phyloP scores from a whole-genome alignment of 345 rosid species.

The Syzygium jambos region DNA sequence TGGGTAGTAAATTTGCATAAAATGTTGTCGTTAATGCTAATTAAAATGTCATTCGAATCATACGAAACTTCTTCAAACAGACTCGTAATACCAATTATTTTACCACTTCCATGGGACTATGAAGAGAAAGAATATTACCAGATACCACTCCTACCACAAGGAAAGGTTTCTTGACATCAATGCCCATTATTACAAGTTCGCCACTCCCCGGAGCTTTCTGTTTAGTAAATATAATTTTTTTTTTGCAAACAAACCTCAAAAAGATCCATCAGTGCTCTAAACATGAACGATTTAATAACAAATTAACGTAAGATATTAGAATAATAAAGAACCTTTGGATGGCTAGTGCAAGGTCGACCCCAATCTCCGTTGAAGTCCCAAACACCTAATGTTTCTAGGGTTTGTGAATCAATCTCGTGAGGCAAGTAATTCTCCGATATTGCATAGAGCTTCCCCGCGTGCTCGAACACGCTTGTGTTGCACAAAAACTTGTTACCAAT shows the following conservation, averaged over 20 bases:
- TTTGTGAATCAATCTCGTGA: conserved; percentile 9
- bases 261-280: neutral
- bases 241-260: neutral
- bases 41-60: neutral
- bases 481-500: neutral
- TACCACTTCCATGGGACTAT: neutral
- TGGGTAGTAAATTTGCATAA: neutral
- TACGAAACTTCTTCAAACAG: neutral
- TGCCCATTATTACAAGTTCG: conserved; percentile 30
- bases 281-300: neutral
- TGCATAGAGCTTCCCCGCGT: conserved; percentile 1
- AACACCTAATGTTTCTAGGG: conserved; percentile 1
- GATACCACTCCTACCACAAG: conserved; percentile 28
- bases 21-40: neutral
- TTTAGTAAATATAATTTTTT: neutral
- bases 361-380: conserved; percentile 34
- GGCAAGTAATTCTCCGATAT: neutral
- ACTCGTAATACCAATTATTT: neutral
- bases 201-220: conserved; percentile 37
- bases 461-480: neutral
- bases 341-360: conserved; percentile 27
- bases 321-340: conserved; percentile 26
- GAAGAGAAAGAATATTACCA: conserved; percentile 9
- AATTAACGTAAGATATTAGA: neutral
- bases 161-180: conserved; percentile 25